Percentiles rank a stretch among this genome's conserved stretches.
phyloP scores from a whole-genome alignment of 78 protist species.

The Dictyostelium discoideum region DNA sequence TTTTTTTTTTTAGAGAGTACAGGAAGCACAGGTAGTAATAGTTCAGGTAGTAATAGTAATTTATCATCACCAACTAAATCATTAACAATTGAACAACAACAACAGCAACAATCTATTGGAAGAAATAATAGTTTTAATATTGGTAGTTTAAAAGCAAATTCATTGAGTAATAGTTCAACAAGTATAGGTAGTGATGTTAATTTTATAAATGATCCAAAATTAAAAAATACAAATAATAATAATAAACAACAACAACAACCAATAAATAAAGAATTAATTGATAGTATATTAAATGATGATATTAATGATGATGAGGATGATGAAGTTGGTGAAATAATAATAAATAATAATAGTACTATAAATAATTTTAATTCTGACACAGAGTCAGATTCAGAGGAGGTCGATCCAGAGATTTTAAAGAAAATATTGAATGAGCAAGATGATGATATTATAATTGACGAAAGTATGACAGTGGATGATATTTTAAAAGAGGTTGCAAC shows the following conservation, averaged over 20 bases:
- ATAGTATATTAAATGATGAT: not conserved
- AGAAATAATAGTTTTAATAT: constrained; percentile 18
- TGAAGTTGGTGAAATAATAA: too few species aligned
- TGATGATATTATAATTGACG: constrained; percentile 49
- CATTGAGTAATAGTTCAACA: constrained; percentile 14
- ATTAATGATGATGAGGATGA: not conserved
- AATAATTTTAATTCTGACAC: not conserved
- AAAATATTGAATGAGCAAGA: constrained; percentile 61
- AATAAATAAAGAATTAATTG: not conserved
- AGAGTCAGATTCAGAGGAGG: not conserved
- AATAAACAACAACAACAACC: not conserved
- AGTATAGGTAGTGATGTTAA: constrained; percentile 26
- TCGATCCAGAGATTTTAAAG: constrained; percentile 59
- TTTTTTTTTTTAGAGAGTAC: not conserved
- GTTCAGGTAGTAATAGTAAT: not conserved
- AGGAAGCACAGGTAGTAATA: not conserved
- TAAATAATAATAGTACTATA: not conserved
- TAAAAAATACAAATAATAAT: not conserved
- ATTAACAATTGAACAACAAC: not conserved
- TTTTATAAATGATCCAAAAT: constrained; percentile 31
- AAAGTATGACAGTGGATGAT: constrained; percentile 11
- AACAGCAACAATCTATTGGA: not conserved
- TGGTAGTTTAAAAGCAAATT: not conserved
- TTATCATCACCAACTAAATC: constrained; percentile 11
- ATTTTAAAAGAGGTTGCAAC: constrained; percentile 19